Evolutionary conservation across 1,284 basidiomycete genomes (phyloP), one percentile per base, ranked within the genome.

Genomic region (Ceratorhiza oryzae-sativae): DNA sequence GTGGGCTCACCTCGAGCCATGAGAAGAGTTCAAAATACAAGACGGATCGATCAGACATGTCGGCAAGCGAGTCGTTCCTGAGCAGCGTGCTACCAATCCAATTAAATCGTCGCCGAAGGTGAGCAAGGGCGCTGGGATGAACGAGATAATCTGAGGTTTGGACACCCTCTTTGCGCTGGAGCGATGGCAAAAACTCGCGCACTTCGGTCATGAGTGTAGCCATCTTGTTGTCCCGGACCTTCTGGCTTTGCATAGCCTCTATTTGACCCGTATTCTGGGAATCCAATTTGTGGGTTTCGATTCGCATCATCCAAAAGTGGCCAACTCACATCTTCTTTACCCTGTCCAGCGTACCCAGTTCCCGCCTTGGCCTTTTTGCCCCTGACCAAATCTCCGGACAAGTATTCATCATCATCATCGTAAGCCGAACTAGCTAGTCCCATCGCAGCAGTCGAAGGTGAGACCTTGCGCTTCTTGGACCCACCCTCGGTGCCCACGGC

Each of bases 1-100:
- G 6, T 13, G 60, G 12, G 4, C 82, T 75, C 80, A 94, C 94
- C 87, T 95, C 91, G 8, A 97, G 84, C 95, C 95, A 97, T 76
- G 92, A 88, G 68, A 97, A 86, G 18, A 97, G 80, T 76, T 95
- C 93, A 78, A 91, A 90, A 79, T 96, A 97, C n/a, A 97, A 82
- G 5, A 88, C 83, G 2, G 88, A 88, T 15, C 95, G 88, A 75
- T 94, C 93, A 15, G 90, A 92, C 94, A 97, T 96, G 78, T 97
- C 95, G 49, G 92, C 86, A 45, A 97, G 82, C 10, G 94, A 96
- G 79, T 96, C 95, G 77, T 95, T 96, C 73, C 92, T 86, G 34
- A 97, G 84, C 42, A 97, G 86, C 48, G 90, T 87, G 75, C 90
- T 93, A 76, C 90, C 89, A 71, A 97, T 87, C 77, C 89, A 90